Percentiles rank a stretch among this genome's conserved stretches.
Evolutionary conservation across 768 basidiomycete genomes (phyloP).

Genomic region (Agrocybe praecox): DNA sequence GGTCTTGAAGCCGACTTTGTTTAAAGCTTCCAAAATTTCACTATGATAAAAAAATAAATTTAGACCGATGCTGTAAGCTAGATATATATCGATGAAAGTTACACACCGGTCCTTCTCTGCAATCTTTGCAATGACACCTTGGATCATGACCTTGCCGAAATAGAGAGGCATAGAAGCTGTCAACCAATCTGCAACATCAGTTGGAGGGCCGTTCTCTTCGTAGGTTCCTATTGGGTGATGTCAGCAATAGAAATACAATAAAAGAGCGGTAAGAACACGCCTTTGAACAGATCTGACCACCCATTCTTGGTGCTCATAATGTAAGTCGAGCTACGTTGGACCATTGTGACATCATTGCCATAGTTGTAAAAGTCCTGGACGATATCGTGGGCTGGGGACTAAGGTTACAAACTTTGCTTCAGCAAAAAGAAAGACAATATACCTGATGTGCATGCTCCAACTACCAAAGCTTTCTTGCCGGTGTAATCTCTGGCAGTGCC

Average conservation of each 20-base stretch:
- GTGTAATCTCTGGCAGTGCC: background rate
- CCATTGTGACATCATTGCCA: background rate
- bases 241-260: background rate
- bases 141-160: conserved; percentile 13
- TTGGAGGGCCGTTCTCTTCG: conserved; percentile 44
- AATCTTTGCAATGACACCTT: conserved; percentile 17
- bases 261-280: background rate
- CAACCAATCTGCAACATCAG: conserved; percentile 49
- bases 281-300: background rate
- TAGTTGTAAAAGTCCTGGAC: background rate
- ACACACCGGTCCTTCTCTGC: conserved; percentile 34
- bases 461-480: background rate
- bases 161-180: conserved; percentile 44
- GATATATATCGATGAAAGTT: background rate
- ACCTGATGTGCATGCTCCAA: background rate
- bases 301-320: background rate
- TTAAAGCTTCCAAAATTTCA: conserved; percentile 33
- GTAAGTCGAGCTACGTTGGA: background rate
- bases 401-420: too few species aligned
- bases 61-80: background rate
- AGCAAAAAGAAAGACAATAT: too few species aligned
- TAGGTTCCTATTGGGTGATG: conserved; percentile 27
- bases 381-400: background rate
- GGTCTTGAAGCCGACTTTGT: conserved; percentile 42
- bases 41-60: conserved; percentile 9